A percentile compares a stretch with the other conserved stretches of the same genome.
Conservation (phyloP, 179 eudicot species). For the Carnegiea gigantea region DNA sequence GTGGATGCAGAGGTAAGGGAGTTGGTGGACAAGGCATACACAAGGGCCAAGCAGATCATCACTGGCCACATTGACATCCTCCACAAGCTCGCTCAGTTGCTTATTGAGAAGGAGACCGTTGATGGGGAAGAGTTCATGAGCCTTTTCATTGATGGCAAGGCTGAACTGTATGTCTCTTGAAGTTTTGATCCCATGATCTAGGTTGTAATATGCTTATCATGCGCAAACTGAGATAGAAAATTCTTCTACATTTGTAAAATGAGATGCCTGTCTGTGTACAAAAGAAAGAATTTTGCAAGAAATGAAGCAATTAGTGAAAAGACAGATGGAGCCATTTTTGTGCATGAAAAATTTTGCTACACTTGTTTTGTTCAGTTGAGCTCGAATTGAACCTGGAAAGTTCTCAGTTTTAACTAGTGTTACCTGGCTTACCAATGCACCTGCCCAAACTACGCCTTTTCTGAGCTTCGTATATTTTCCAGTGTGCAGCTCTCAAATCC, state of each 20-base stretch:
- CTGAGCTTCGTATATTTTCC: neutral
- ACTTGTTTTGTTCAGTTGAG: neutral
- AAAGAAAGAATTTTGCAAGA: neutral
- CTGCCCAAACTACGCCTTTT: neutral
- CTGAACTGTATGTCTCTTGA: conserved; percentile 70
- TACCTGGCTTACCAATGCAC: neutral
- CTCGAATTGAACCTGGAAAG: neutral
- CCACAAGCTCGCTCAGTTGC: conserved; percentile 83
- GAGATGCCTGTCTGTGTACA: conserved; percentile 9
- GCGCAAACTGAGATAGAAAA: too few relatives aligned
- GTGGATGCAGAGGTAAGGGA: conserved; percentile 92
- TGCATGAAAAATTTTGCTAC: neutral
- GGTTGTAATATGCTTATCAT: conserved; percentile 13
- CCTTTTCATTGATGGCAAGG: conserved; percentile 95
- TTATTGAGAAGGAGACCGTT: conserved; percentile 94
- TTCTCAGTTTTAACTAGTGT: neutral
- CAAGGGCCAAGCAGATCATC: conserved; percentile 66
- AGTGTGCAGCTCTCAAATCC: neutral
- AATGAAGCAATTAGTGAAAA: neutral
- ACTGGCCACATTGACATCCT: conserved; percentile 88
- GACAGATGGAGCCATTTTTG: neutral
- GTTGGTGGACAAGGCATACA: conserved; percentile 75
- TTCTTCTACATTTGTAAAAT: conserved; percentile 14
- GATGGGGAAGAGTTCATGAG: conserved; percentile 99
- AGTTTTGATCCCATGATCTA: conserved; percentile 1